phyloP scores from a whole-genome alignment of 2,329 filamentous ascomycete genomes.

The Conoideocrella luteorostrata region DNA sequence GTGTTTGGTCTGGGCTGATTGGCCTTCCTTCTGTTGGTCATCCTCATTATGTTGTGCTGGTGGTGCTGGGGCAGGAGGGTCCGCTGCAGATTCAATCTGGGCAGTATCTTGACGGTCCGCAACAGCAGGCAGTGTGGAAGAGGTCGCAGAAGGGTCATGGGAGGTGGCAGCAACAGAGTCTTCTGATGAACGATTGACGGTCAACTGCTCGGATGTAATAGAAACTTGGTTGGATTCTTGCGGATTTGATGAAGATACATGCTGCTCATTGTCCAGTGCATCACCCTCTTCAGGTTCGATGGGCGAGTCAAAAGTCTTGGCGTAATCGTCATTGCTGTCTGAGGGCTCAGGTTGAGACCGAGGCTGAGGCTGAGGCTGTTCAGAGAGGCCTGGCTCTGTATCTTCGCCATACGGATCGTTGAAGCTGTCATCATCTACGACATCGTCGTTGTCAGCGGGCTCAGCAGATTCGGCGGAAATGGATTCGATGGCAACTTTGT shows the following conservation, averaged over 20 bases:
- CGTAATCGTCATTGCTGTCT: constrained; percentile 42
- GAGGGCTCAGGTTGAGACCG: constrained; percentile 23
- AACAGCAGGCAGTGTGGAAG: constrained; percentile 10
- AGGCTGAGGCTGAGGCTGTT: constrained; percentile 16
- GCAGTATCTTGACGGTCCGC: constrained; percentile 15
- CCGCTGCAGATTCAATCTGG: constrained; percentile 12
- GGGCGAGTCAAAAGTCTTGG: constrained; percentile 45
- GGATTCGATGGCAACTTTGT: constrained; percentile 24
- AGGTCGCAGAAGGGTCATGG: constrained; percentile 25
- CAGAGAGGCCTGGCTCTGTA: constrained; percentile 17
- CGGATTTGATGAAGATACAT: constrained; percentile 37
- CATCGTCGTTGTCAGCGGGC: constrained; percentile 29
- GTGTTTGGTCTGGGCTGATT: constrained; percentile 17
- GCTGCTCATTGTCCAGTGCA: constrained; percentile 27
- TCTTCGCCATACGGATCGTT: constrained; percentile 41
- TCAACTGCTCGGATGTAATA: constrained; percentile 32
- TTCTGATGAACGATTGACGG: constrained; percentile 22
- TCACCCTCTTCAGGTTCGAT: constrained; percentile 30
- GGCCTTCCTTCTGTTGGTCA: constrained; percentile 11
- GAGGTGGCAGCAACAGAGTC: constrained; percentile 22
- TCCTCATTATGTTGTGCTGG: constrained; percentile 16
- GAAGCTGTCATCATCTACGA: constrained; percentile 41
- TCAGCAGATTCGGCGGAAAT: constrained; percentile 21
- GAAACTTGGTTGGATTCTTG: constrained; percentile 37
- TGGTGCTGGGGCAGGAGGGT: constrained; percentile 16